Percentiles rank a stretch among this genome's conserved stretches.
Conservation (phyloP, 2,329 filamentous ascomycete genomes). For the Claviceps digitariae region DNA sequence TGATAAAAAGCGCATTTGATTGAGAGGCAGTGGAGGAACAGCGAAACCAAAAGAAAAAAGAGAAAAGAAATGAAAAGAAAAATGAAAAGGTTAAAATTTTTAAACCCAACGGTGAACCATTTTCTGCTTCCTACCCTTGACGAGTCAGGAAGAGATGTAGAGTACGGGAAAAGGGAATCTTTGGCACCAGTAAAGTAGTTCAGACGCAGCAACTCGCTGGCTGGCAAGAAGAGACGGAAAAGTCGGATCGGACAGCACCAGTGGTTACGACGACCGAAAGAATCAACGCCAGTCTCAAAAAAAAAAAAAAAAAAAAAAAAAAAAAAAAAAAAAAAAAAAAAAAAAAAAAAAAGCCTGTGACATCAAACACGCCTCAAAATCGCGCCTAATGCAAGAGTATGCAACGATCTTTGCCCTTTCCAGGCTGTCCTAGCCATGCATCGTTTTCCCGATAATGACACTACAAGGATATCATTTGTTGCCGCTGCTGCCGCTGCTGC, state of each 20-base stretch:
- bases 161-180: not conserved
- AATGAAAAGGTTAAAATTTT: not conserved
- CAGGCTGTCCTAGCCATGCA: not conserved
- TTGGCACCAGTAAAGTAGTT: not conserved
- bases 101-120: not conserved
- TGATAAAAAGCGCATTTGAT: no score
- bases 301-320: no score
- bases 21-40: not conserved
- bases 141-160: not conserved
- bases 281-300: not conserved
- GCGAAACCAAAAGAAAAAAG: not conserved
- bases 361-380: not conserved
- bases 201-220: not conserved
- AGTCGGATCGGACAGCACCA: not conserved
- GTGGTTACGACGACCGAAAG: not conserved
- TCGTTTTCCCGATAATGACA: not conserved
- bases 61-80: not conserved
- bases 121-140: not conserved
- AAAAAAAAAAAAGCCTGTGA: not conserved
- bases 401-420: not conserved
- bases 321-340: no score
- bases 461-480: not conserved
- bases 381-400: not conserved
- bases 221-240: not conserved
- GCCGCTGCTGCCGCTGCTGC: no score